A percentile compares a stretch with the other conserved stretches of the same genome.
phyloP scores from a whole-genome alignment of 768 basidiomycete species.

The Tulasnella sp. region DNA sequence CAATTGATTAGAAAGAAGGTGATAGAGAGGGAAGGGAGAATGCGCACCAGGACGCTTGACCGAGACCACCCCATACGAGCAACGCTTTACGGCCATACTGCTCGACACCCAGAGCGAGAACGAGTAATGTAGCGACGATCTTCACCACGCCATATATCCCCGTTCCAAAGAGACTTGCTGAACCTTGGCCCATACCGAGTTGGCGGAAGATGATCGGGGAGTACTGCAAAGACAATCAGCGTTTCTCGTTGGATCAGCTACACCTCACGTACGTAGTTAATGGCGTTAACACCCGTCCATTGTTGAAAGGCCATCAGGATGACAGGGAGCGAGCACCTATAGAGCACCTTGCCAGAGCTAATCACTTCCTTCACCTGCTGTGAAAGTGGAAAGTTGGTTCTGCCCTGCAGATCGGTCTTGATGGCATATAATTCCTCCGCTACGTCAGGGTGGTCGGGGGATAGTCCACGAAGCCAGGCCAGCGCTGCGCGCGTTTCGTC shows the following conservation, averaged over 20 bases:
- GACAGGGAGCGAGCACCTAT: slow-evolving; percentile 30
- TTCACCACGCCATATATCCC: slow-evolving; percentile 61
- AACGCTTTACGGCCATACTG: slow-evolving; percentile 49
- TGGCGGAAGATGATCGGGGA: slow-evolving; percentile 42
- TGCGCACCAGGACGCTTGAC: slow-evolving; percentile 29
- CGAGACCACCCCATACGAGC: slow-evolving; percentile 38
- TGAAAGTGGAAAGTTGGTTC: slow-evolving; percentile 18
- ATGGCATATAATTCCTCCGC: slow-evolving; percentile 52
- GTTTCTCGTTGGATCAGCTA: neutral
- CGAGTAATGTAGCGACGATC: slow-evolving; percentile 49
- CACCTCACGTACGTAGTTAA: slow-evolving; percentile 31
- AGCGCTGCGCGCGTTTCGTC: slow-evolving; percentile 47
- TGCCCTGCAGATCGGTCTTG: slow-evolving; percentile 37
- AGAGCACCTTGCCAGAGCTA: slow-evolving; percentile 63
- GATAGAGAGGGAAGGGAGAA: neutral
- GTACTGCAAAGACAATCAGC: slow-evolving; percentile 22
- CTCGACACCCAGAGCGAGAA: slow-evolving; percentile 57
- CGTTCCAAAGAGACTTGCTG: slow-evolving; percentile 54
- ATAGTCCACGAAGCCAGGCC: slow-evolving; percentile 46
- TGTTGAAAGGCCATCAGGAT: slow-evolving; percentile 38
- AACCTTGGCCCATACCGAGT: slow-evolving; percentile 53
- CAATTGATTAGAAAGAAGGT: neutral
- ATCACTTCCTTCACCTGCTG: slow-evolving; percentile 33
- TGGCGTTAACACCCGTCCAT: slow-evolving; percentile 44
- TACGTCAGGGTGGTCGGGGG: slow-evolving; percentile 33